These are phyloP conservation scores for Penicillium daleae DNA, from an alignment of 495 filamentous ascomycete genomes.

Conservation along the genomic window DNA sequence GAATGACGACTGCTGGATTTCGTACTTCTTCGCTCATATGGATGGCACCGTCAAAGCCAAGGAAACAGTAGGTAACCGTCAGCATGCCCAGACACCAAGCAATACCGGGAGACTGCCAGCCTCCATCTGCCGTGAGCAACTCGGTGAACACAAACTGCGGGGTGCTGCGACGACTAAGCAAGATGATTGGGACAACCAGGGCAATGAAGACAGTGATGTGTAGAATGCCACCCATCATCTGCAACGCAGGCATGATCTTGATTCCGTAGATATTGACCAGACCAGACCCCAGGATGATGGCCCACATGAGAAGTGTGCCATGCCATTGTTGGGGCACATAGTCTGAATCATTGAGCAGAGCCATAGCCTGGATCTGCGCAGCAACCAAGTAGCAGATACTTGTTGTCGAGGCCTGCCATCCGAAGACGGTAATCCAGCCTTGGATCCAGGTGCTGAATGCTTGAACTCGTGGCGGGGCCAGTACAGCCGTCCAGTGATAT, in stretches of 20 bases:
- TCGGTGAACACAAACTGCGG: constrained; percentile 48
- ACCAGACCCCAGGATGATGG: constrained; percentile 32
- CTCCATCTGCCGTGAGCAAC: constrained; percentile 29
- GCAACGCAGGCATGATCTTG: constrained; percentile 47
- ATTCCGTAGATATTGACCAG: constrained; percentile 48
- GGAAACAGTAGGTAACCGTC: constrained; percentile 33
- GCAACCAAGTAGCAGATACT: constrained; percentile 40
- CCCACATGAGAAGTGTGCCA: constrained; percentile 50
- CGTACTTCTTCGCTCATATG: constrained; percentile 46
- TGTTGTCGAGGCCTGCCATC: constrained; percentile 43
- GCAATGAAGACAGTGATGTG: constrained; percentile 53
- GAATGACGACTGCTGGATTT: constrained; percentile 38
- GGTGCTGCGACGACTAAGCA: constrained; percentile 45
- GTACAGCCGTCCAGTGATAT: constrained; percentile 34
- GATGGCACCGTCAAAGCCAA: constrained; percentile 36
- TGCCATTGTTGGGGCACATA: constrained; percentile 50
- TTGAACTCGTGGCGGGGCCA: constrained; percentile 26
- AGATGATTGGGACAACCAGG: constrained; percentile 45
- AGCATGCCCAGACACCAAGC: constrained; percentile 46
- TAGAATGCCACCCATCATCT: constrained; percentile 48
- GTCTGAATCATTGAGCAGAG: constrained; percentile 44
- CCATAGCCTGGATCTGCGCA: constrained; percentile 47
- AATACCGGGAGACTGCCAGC: constrained; percentile 43
- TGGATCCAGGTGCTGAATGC: constrained; percentile 33
- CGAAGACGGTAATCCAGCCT: constrained; percentile 43